These are phyloP conservation scores for Corniculantispora saksenae DNA, from an alignment of 2,329 filamentous ascomycete genomes.

Conservation along the genomic window DNA sequence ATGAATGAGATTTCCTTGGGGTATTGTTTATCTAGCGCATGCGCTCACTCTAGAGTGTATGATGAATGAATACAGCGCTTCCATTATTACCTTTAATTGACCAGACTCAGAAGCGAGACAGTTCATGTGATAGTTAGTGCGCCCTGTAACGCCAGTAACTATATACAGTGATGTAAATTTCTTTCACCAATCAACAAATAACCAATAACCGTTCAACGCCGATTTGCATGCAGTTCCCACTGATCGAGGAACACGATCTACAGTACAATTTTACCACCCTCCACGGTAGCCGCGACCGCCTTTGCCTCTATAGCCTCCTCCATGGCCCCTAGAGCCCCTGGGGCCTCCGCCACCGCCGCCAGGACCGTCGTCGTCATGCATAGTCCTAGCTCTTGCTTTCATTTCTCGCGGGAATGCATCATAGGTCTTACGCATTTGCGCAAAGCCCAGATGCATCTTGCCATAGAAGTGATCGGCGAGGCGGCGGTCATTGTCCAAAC, in stretches of 20 bases:
- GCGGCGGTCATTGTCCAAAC: conserved; percentile 90
- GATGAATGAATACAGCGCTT: neutral
- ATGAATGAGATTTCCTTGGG: neutral
- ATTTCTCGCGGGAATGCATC: conserved; percentile 86
- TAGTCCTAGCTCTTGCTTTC: conserved; percentile 65
- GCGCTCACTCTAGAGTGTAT: neutral
- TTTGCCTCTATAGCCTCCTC: conserved; percentile 54
- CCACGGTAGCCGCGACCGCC: conserved; percentile 53
- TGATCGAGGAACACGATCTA: neutral
- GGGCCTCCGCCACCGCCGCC: conserved; percentile 45
- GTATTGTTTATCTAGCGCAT: neutral
- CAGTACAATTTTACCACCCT: conserved; percentile 42
- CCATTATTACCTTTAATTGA: no score
- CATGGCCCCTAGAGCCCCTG: conserved; percentile 54
- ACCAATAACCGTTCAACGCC: conserved; percentile 14
- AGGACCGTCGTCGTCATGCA: conserved; percentile 50
- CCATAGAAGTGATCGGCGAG: conserved; percentile 98
- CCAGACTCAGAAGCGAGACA: no score
- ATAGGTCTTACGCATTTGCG: conserved; percentile 94
- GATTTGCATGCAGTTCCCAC: neutral
- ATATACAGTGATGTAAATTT: neutral
- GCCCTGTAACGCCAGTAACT: neutral
- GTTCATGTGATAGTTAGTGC: neutral
- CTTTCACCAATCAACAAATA: neutral
- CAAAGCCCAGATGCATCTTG: conserved; percentile 98